Evolutionary conservation across 495 filamentous ascomycete species (phyloP).

Genomic region (Astrocystis sublimbata): DNA sequence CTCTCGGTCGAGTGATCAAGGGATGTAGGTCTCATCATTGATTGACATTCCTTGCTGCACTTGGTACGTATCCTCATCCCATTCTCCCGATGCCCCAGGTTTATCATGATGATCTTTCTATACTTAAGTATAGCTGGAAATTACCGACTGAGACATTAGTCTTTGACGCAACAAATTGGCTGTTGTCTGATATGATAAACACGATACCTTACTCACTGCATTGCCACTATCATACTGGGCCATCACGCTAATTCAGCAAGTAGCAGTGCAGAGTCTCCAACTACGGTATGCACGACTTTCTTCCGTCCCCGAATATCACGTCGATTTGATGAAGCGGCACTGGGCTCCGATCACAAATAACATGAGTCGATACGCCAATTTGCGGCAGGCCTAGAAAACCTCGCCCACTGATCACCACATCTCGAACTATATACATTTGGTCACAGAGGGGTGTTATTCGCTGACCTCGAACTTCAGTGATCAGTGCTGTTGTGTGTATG

Average conservation of each 20-base stretch:
- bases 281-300: slow-evolving; percentile 5
- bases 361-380: slow-evolving; percentile 88
- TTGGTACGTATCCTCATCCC: slow-evolving; percentile 10
- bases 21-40: neutral
- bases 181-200: slow-evolving; percentile 71
- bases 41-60: neutral
- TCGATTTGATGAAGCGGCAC: slow-evolving; percentile 94
- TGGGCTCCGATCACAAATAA: slow-evolving; percentile 87
- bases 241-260: slow-evolving; percentile 3
- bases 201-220: neutral
- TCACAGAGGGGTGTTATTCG: neutral
- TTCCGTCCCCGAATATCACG: slow-evolving; percentile 5
- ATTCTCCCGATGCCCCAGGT: neutral
- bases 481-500: neutral
- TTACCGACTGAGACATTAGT: slow-evolving; percentile 93
- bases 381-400: slow-evolving; percentile 99
- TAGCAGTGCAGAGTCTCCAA: slow-evolving; percentile 1
- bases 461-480: slow-evolving; percentile 8
- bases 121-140: slow-evolving; percentile 95
- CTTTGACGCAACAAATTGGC: slow-evolving; percentile 85
- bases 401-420: slow-evolving; percentile 84
- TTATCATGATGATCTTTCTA: slow-evolving; percentile 76
- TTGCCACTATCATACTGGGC: neutral
- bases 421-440: neutral
- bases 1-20: neutral